phyloP scores from a whole-genome alignment of 257 asterid genomes.

The Capsicum pubescens region DNA sequence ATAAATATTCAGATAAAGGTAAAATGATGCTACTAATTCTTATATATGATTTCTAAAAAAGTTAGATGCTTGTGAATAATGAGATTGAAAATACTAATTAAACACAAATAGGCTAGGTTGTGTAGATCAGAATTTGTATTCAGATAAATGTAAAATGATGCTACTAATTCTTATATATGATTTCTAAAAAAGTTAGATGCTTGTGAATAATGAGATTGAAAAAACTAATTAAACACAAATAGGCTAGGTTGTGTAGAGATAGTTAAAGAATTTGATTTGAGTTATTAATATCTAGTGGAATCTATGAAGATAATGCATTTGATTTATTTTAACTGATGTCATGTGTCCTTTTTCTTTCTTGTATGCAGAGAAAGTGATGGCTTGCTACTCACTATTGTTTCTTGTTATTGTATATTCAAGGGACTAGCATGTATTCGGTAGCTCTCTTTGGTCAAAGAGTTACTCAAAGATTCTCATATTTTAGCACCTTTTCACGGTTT shows the following conservation, averaged over 20 bases:
- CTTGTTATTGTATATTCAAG: constrained; percentile 16
- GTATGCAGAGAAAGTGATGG: constrained; percentile 30
- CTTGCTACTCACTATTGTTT: background rate
- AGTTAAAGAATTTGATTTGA: background rate
- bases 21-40: background rate
- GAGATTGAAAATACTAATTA: constrained; percentile 8
- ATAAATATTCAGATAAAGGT: background rate
- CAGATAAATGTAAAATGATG: background rate
- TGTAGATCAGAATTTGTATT: too few species aligned
- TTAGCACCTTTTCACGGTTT: constrained; percentile 53
- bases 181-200: background rate
- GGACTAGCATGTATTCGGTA: constrained; percentile 58
- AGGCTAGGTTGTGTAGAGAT: constrained; percentile 4
- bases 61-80: background rate
- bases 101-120: constrained; percentile 11
- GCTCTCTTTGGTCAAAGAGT: constrained; percentile 52
- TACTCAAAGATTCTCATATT: constrained; percentile 43
- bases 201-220: constrained; percentile 8
- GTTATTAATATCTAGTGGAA: constrained; percentile 21
- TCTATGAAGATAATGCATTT: background rate
- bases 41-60: background rate
- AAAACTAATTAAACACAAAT: constrained; percentile 10
- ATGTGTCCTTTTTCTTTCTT: background rate
- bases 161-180: background rate
- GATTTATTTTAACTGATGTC: background rate